Base-by-base conservation (phyloP, 2,329 filamentous ascomycete species). In the Macrophomina tecta region DNA sequence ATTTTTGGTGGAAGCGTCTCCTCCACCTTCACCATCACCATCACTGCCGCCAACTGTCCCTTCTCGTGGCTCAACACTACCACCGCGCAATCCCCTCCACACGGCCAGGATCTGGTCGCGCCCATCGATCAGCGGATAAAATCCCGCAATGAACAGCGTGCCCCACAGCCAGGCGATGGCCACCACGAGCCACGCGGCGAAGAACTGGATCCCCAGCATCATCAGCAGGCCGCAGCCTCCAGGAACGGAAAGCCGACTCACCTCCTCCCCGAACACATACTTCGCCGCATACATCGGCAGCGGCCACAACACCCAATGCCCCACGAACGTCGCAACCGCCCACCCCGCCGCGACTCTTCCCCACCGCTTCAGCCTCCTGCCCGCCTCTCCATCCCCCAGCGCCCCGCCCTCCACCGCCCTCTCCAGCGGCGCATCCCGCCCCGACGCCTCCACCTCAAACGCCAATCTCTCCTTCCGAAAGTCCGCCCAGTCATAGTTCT, bases 221-320 rank as follows among this genome's bases (percentile, higher is more conserved):
- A 11, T 58, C 64, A 36, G 3, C 16, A 8, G 14, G 8, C 38
- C 7, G 18, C 30, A 45, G 58, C 71, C 38, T 70, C 53, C 34
- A 34, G 12, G 4, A 3, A 48, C 28, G 32, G 1, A 56, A 60
- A 23, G n/a, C 4, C 38, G 11, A 71, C 73, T 58, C 69, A 79
- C 78, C 67, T 73, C 73, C 65, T 82, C 81, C 1, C 76, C 75
- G 69, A 85, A 86, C 0, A 85, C 74, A 65, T 85, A 85, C 8
- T 80, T 78, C 0, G 82, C 79, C 0, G 80, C 84, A 69, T 86
- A 86, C 83, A 86, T 86, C 0, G 84, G 84, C 52, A 86, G 74
- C 0, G 84, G 84, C 83, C 84, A 86, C 2, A 86, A 67, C 1
- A 86, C 82, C 83, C 82, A 85, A 63, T 85, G 83, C 0, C 84